Base-by-base conservation (phyloP, 2,329 filamentous ascomycete genomes). In the Fusarium coicis region DNA sequence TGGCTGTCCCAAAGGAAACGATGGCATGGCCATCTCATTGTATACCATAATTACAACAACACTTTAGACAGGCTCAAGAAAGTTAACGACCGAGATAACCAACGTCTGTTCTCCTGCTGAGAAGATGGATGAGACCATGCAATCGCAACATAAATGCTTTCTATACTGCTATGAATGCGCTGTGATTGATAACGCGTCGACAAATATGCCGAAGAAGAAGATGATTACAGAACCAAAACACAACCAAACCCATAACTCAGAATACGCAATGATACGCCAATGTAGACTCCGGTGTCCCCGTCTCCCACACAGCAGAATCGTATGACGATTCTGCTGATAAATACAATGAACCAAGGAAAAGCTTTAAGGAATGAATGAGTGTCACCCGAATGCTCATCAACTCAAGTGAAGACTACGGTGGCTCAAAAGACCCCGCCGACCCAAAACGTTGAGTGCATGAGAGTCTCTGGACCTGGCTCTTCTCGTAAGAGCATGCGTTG, bases 101-200 rank as follows among this genome's bases (percentile, higher is more conserved):
- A 42, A 40, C 11, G 54, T 26, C n/a, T 40, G 37, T 28, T 36
- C 23, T 53, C 23, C 39, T 49, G 43, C 26, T 34, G 28, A 52
- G 23, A 43, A 47, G 50, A 39, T 67, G 56, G 46, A 36, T 67
- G 52, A 65, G 52, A 60, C 69, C 57, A 53, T 66, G 56, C 68
- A 70, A 66, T 56, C 66, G 54, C 40, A 57, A 67, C 52, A 52
- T 50, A 47, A 65, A 49, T 68, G 64, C 62, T 50, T 66, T 72
- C 56, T 73, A 73, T 75, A 70, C 62, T 76, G 70, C 68, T 85
- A 86, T 86, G 82, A 56, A 60, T 63, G 57, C 68, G 62, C 68
- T 62, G 47, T 60, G 55, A 42, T 55, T 60, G 53, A 69, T 57
- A 60, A 68, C 65, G 70, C 53, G 65, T 63, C 63, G 68, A 63